Evolutionary conservation across 306 rosid genomes (phyloP).

Genomic region (Abrus pulchellus): DNA sequence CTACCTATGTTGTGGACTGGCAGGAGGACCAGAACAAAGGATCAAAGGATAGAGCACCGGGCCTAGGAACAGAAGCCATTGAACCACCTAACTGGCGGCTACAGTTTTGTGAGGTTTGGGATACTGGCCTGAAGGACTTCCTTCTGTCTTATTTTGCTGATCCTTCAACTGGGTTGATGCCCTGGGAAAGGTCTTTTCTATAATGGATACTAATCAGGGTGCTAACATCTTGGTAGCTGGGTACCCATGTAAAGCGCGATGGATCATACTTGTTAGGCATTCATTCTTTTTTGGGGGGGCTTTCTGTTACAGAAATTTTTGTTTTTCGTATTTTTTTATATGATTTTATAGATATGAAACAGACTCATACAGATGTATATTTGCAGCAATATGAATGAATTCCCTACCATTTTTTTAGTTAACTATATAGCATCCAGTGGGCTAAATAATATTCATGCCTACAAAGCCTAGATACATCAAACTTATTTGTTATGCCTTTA

Average conservation of each 20-base stretch:
- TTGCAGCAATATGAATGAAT: constrained; percentile 57
- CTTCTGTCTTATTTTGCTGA: constrained; percentile 71
- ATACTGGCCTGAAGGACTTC: constrained; percentile 82
- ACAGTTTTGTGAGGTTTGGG: constrained; percentile 93
- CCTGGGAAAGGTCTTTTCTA: constrained; percentile 74
- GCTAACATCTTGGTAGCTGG: constrained; percentile 60
- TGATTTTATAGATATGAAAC: constrained; percentile 50
- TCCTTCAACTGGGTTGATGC: constrained; percentile 73
- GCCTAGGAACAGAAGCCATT: constrained; percentile 87
- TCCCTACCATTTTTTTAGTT: constrained; percentile 34
- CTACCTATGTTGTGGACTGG: constrained; percentile 98
- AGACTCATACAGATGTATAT: constrained; percentile 62
- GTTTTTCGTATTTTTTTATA: constrained; percentile 39
- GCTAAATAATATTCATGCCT: constrained; percentile 6
- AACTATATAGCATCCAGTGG: constrained; percentile 3
- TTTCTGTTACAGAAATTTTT: constrained; percentile 49
- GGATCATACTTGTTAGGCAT: constrained; percentile 57
- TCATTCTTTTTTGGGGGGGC: constrained; percentile 57
- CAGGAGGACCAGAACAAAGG: constrained; percentile 86
- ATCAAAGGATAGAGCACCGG: constrained; percentile 97
- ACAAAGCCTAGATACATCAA: neutral
- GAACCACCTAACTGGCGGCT: constrained; percentile 86
- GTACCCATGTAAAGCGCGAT: constrained; percentile 59
- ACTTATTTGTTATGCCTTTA: constrained; percentile 5
- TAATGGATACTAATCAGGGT: constrained; percentile 48